Evolutionary conservation across 1,139 yeast genomes (phyloP).

Genomic region (Magnusiomyces tetraspermus): DNA sequence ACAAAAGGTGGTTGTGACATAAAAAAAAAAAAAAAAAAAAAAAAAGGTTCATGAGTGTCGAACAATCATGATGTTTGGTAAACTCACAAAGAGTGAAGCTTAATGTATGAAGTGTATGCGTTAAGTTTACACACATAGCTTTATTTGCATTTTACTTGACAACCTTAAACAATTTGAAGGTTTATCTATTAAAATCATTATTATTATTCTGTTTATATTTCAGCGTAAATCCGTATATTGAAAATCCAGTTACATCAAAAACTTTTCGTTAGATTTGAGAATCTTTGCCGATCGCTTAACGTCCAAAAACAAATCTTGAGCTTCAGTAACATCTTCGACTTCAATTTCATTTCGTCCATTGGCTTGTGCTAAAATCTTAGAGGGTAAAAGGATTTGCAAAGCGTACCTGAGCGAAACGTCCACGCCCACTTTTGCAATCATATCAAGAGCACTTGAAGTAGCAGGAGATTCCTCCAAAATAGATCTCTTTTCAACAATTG

Average conservation of each 20-base stretch:
- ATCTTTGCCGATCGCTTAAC: conserved; percentile 77
- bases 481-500: conserved; percentile 76
- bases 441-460: conserved; percentile 57
- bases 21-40: too few relatives aligned
- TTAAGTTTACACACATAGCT: too few relatives aligned
- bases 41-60: too few relatives aligned
- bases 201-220: too few relatives aligned
- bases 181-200: too few relatives aligned
- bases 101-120: too few relatives aligned
- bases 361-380: conserved; percentile 71
- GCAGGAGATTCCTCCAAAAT: conserved; percentile 61
- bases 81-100: too few relatives aligned
- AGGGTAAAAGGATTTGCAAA: conserved; percentile 81
- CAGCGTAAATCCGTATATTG: too few relatives aligned
- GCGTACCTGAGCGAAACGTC: conserved; percentile 82
- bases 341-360: conserved; percentile 64
- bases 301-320: conserved; percentile 76
- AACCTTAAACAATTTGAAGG: too few relatives aligned
- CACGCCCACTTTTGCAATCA: conserved; percentile 61
- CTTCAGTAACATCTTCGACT: conserved; percentile 72
- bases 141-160: too few relatives aligned
- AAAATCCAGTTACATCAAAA: conserved; percentile 23
- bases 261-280: conserved; percentile 39
- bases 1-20: too few relatives aligned
- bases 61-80: too few relatives aligned